These are phyloP conservation scores for Xylariomycetidae sp. DNA, from an alignment of 2,329 filamentous ascomycete species.

Conservation along the genomic window DNA sequence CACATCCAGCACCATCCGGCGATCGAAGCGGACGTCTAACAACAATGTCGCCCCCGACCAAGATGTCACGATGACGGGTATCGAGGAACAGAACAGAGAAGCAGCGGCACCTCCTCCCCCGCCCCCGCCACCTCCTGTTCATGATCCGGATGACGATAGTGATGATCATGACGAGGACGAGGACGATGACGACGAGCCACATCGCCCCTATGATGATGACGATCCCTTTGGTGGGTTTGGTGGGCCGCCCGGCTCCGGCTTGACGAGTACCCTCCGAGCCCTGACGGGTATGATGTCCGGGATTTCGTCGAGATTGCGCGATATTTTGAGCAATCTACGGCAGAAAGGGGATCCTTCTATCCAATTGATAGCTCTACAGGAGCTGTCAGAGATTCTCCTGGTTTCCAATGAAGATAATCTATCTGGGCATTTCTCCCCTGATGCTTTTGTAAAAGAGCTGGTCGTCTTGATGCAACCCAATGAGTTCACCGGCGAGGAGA, in stretches of 20 bases:
- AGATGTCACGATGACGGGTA: conserved; percentile 68
- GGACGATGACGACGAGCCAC: conserved; percentile 53
- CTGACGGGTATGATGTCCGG: conserved; percentile 90
- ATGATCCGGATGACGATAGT: conserved; percentile 32
- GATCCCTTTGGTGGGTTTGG: conserved; percentile 64
- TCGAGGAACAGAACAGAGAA: conserved; percentile 49
- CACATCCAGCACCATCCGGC: conserved; percentile 33
- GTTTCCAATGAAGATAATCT: conserved; percentile 97
- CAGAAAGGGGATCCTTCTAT: conserved; percentile 81
- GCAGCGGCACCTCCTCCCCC: conserved; percentile 37
- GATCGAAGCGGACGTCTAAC: conserved; percentile 48
- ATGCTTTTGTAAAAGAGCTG: conserved; percentile 92
- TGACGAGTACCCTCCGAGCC: conserved; percentile 79
- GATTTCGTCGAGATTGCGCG: conserved; percentile 72
- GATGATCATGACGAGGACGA: conserved; percentile 42
- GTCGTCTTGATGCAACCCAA: conserved; percentile 88
- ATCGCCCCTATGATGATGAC: conserved; percentile 61
- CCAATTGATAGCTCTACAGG: conserved; percentile 87
- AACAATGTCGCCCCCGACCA: conserved; percentile 47
- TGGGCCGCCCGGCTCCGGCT: conserved; percentile 57
- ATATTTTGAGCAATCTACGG: conserved; percentile 69
- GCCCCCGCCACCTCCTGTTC: conserved; percentile 37
- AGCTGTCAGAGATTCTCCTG: conserved; percentile 86
- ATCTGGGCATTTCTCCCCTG: conserved; percentile 89
- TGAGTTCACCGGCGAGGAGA: conserved; percentile 77